Base-by-base conservation (phyloP, 345 rosid genomes). In the Eucalyptus dawsonii region DNA sequence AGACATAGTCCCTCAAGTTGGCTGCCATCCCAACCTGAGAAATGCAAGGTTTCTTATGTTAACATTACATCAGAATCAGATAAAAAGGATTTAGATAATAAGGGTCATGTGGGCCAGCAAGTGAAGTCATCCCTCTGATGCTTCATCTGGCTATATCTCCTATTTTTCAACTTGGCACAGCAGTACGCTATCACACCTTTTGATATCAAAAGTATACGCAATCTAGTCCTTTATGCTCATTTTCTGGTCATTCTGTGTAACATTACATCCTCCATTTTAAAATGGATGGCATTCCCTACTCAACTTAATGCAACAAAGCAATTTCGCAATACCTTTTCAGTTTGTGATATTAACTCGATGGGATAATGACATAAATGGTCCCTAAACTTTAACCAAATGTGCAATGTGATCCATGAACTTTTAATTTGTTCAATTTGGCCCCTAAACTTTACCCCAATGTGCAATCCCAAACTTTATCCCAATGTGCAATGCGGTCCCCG, bases 11-110 rank as follows among this genome's bases (percentile, higher is more conserved):
- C 92, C 92, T 95, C 93, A 95, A 94, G 91, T 97, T 97, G 90
- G 95, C 99, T 87, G 97, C 99, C 96, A 97, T 91, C 76, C 98
- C 99, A 89, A 94, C 94, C 99, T 97, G 92, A 90, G 89, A 49
- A 53, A 49, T 47, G 50, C 31, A 62, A 89, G 56, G 56, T 37
- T 49, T 53, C 47, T 88, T 50, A 34, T 50, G 87, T 34, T 40
- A 49, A 50, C 6, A 37, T n/a, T 50, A 29, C 65, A 86, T 50
- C 60, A 86, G 87, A 50, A 50, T 86, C 83, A 37, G 47, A 37
- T 37, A 21, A 76, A 76, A 44, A 37, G 3, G 83, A 76, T 6
- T 76, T 19, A 76, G 27, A 21, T 6, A 37, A 37, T 76, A 76
- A 37, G 25, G 81, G 27, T 76, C 83, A 76, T 37, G 83, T 72